phyloP scores from a whole-genome alignment of 345 rosid species.

The Citrus mangshanensis region DNA sequence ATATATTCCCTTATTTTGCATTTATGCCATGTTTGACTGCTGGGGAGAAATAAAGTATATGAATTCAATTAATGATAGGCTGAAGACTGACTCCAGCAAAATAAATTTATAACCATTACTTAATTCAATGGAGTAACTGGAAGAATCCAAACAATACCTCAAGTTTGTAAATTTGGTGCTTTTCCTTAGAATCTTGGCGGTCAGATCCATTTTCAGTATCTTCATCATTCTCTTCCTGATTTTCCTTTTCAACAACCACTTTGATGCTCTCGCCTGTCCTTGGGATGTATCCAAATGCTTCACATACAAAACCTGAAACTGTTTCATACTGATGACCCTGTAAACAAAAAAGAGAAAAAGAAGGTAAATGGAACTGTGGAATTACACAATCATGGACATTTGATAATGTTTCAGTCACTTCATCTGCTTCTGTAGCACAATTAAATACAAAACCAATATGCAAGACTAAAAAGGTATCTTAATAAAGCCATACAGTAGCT shows the following conservation, averaged over 20 bases:
- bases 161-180: slow-evolving; percentile 69
- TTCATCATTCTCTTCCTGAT: slow-evolving; percentile 65
- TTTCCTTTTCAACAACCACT: slow-evolving; percentile 76
- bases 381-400: not conserved
- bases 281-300: slow-evolving; percentile 97
- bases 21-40: not conserved
- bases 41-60: not conserved
- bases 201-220: slow-evolving; percentile 62
- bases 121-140: not conserved
- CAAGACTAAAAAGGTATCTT: not conserved
- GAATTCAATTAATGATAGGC: not conserved
- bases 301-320: slow-evolving; percentile 93
- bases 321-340: slow-evolving; percentile 99
- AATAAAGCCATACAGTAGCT: not conserved
- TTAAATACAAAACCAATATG: not conserved
- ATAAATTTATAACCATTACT: not conserved
- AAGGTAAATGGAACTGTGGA: not conserved
- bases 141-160: slow-evolving; percentile 51
- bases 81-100: not conserved
- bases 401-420: too few species aligned
- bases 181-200: slow-evolving; percentile 60
- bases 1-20: not conserved
- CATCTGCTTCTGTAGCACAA: not conserved
- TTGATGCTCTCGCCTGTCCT: slow-evolving; percentile 89
- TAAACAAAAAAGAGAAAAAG: not conserved